Evolutionary conservation across 2,329 filamentous ascomycete genomes (phyloP).

Genomic region (Nemania bipapillata): DNA sequence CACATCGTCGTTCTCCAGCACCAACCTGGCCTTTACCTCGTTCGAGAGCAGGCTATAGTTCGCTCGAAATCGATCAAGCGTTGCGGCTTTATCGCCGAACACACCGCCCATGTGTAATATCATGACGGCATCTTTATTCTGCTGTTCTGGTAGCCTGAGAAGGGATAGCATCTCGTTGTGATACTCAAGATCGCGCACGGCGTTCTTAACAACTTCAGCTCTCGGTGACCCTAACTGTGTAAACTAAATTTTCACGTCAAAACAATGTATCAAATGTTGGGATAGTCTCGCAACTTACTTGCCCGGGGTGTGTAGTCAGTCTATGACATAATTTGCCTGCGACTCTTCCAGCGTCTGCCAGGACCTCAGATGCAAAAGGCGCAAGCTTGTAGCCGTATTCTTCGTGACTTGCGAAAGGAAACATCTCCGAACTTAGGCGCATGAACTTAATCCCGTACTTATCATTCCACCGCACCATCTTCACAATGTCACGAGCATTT

Average conservation of each 20-base stretch:
- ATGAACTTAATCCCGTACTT: conserved; percentile 92
- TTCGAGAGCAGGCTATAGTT: conserved; percentile 76
- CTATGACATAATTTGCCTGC: conserved; percentile 83
- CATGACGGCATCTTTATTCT: conserved; percentile 89
- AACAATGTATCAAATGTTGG: neutral
- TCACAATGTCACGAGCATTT: conserved; percentile 83
- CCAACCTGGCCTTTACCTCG: conserved; percentile 80
- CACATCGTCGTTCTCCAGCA: conserved; percentile 95
- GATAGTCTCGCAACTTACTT: conserved; percentile 56
- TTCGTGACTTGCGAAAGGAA: conserved; percentile 90
- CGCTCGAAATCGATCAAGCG: conserved; percentile 78
- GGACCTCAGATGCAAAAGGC: conserved; percentile 80
- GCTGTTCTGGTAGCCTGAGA: conserved; percentile 79
- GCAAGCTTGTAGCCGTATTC: conserved; percentile 87
- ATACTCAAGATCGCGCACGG: conserved; percentile 85
- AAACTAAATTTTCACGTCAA: conserved; percentile 63
- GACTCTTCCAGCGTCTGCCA: conserved; percentile 80
- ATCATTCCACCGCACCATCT: conserved; percentile 92
- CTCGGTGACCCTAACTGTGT: conserved; percentile 90
- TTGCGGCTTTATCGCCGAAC: conserved; percentile 86
- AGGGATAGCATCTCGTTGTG: conserved; percentile 86
- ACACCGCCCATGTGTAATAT: conserved; percentile 92
- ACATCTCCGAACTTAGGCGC: conserved; percentile 94
- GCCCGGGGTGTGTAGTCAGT: conserved; percentile 89
- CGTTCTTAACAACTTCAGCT: conserved; percentile 77